phyloP scores from a whole-genome alignment of 208 protist genomes.

The Trichomonas tenax region DNA sequence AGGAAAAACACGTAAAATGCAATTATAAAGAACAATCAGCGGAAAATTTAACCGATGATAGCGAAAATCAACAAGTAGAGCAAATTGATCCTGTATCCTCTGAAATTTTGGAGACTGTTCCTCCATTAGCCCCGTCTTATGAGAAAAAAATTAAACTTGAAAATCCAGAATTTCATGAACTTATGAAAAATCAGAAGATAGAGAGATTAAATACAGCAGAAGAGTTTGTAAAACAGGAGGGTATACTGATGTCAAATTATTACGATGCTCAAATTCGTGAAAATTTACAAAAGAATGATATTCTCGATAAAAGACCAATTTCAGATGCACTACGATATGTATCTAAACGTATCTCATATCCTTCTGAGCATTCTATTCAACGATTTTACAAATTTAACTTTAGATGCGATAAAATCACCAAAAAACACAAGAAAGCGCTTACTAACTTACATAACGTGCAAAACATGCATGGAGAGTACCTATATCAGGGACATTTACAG shows the following conservation, averaged over 20 bases:
- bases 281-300: slow-evolving; percentile 14
- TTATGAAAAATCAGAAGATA: not conserved
- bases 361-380: not conserved
- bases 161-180: not conserved
- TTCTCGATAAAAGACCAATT: not conserved
- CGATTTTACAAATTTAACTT: slow-evolving; percentile 10
- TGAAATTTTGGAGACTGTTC: not conserved
- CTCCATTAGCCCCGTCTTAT: not conserved
- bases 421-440: not conserved
- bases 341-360: slow-evolving; percentile 1
- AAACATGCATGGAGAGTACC: not conserved
- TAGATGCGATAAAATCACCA: not conserved
- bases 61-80: not conserved
- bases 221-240: not conserved
- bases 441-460: not conserved
- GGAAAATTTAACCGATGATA: not conserved
- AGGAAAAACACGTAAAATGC: no score
- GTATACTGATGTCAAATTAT: not conserved
- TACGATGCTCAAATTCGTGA: slow-evolving; percentile 2
- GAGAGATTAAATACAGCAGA: not conserved
- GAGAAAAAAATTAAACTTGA: not conserved
- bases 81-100: not conserved
- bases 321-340: slow-evolving; percentile 4
- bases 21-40: not conserved
- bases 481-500: not conserved